Percentiles rank a stretch among this genome's conserved stretches.
phyloP scores from a whole-genome alignment of 371 early-diverging fungal genomes.

The Dichotomocladium elegans region DNA sequence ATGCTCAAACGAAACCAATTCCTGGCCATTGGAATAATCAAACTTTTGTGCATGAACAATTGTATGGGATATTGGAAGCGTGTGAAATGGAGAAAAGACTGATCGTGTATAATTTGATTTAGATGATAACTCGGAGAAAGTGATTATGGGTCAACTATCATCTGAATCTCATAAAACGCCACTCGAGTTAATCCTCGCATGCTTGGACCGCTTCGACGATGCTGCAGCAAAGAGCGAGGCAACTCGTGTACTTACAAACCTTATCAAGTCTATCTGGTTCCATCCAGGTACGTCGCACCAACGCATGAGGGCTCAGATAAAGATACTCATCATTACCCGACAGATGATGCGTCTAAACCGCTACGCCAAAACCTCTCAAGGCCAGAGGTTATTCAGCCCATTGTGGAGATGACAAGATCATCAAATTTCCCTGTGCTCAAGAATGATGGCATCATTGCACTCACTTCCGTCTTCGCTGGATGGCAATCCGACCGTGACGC shows the following conservation, averaged over 20 bases:
- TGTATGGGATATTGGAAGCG: no score
- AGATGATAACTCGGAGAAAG: conserved; percentile 34
- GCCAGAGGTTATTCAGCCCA: conserved; percentile 33
- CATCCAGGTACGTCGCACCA: conserved; percentile 21
- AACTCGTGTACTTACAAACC: conserved; percentile 55
- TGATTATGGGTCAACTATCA: conserved; percentile 11
- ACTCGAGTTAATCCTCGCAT: conserved; percentile 32
- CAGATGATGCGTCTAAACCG: conserved; percentile 11
- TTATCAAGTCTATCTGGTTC: conserved; percentile 49
- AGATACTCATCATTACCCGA: background rate
- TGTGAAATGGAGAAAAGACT: no score
- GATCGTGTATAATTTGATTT: no score
- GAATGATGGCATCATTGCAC: conserved; percentile 59
- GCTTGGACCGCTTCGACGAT: conserved; percentile 55
- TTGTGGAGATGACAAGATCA: conserved; percentile 48
- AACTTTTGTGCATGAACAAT: conserved; percentile 49
- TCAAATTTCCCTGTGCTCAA: conserved; percentile 56
- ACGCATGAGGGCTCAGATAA: background rate
- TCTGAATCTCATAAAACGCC: background rate
- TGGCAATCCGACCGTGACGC: conserved; percentile 3
- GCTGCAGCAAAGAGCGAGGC: conserved; percentile 60
- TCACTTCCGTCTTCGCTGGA: conserved; percentile 49
- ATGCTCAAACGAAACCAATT: conserved; percentile 62
- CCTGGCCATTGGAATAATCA: conserved; percentile 56
- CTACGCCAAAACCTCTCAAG: conserved; percentile 39